phyloP scores from a whole-genome alignment of 148 eudicot species.

The Rheum nobile region DNA sequence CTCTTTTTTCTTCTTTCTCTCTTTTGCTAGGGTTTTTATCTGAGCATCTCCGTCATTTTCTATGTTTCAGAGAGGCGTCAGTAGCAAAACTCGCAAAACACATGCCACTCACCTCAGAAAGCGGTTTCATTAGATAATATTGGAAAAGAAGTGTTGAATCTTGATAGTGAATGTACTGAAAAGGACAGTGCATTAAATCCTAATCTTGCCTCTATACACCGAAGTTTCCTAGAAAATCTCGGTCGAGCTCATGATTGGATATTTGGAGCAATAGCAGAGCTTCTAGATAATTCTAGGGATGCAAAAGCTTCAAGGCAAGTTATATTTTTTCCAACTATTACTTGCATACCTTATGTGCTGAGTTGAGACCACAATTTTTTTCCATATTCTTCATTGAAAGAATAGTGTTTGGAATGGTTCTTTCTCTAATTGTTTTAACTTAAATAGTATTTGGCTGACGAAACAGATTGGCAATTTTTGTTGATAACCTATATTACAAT shows the following conservation, averaged over 20 bases:
- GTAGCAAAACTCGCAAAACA: background rate
- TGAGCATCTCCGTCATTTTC: background rate
- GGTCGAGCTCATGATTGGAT: constrained; percentile 74
- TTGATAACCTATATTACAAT: constrained; percentile 34
- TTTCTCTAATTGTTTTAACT: background rate
- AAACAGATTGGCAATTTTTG: constrained; percentile 47
- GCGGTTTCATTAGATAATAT: background rate
- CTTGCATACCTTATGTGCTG: background rate
- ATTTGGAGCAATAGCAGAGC: constrained; percentile 81
- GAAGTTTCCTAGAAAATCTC: constrained; percentile 64
- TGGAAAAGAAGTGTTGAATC: constrained; percentile 8
- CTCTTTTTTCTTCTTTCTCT: constrained; percentile 12
- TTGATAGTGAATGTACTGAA: constrained; percentile 3
- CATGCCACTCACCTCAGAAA: background rate
- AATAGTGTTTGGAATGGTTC: background rate
- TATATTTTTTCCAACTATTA: background rate
- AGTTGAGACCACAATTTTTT: background rate
- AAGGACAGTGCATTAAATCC: constrained; percentile 14
- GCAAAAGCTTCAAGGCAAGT: constrained; percentile 51
- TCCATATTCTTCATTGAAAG: background rate
- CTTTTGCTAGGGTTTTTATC: background rate
- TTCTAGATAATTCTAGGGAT: constrained; percentile 72
- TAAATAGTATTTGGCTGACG: constrained; percentile 7
- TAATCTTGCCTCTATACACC: constrained; percentile 42
- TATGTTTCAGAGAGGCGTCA: constrained; percentile 43